Conservation (phyloP, 306 rosid species). For the barrel medic (Medicago truncatula) region DNA sequence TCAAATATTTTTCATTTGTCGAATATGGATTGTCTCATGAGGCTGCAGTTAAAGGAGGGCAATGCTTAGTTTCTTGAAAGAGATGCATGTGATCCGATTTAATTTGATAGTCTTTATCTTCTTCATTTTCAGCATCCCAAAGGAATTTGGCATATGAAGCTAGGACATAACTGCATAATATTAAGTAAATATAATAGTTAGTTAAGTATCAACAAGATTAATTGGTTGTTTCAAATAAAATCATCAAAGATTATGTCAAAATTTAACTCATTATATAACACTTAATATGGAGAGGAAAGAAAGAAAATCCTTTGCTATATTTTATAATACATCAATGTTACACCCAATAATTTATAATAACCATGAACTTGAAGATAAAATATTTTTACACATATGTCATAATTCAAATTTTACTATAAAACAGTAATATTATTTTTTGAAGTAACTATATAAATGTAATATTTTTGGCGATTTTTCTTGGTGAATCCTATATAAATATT, state of each 20-base stretch:
- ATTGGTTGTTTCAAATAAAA: too few species aligned
- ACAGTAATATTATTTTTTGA: not conserved
- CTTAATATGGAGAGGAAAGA: not conserved
- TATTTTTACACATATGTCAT: not conserved
- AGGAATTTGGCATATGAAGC: conserved; percentile 86
- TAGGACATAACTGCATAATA: conserved; percentile 60
- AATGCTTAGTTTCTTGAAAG: conserved; percentile 52
- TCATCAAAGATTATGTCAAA: not conserved
- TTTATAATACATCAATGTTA: too few species aligned
- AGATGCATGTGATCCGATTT: conserved; percentile 43
- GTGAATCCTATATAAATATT: too few species aligned
- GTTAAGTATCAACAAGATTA: too few species aligned
- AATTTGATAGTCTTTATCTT: conserved; percentile 37
- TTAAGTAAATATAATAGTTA: not conserved
- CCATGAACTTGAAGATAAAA: not conserved
- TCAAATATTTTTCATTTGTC: too few species aligned
- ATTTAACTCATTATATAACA: not conserved
- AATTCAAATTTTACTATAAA: not conserved
- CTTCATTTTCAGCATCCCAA: conserved; percentile 76
- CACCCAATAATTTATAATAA: not conserved
- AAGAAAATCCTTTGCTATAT: too few species aligned
- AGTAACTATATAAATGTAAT: too few species aligned
- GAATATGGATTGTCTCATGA: conserved; percentile 21
- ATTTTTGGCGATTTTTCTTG: too few species aligned
- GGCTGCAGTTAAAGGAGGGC: conserved; percentile 57